A percentile compares a stretch with the other conserved stretches of the same genome.
Evolutionary conservation across 1,284 basidiomycete species (phyloP).

Genomic region (Cutaneotrichosporon cavernicola): DNA sequence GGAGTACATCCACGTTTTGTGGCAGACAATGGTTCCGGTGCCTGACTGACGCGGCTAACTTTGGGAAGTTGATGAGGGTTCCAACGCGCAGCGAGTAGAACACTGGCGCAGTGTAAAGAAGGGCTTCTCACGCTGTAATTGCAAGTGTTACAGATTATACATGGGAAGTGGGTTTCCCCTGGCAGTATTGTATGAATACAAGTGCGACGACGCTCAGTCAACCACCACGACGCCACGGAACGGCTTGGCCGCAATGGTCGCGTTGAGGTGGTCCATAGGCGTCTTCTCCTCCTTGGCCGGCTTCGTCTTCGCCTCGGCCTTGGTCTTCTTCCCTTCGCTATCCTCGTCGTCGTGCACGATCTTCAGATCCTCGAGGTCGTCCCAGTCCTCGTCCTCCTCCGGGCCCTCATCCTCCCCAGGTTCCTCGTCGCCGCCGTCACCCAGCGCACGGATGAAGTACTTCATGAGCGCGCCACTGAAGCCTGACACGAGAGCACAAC

Average conservation of each 20-base stretch:
- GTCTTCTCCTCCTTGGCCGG: conserved; percentile 27
- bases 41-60: neutral
- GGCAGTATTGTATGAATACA: too few species aligned
- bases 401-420: conserved; percentile 30
- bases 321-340: neutral
- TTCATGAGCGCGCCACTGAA: conserved; percentile 68
- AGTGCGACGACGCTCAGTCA: conserved; percentile 25
- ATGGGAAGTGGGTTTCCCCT: too few species aligned
- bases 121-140: too few species aligned
- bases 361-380: conserved; percentile 23
- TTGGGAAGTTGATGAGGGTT: neutral
- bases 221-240: conserved; percentile 51
- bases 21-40: neutral
- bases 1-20: neutral
- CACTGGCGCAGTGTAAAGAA: too few species aligned
- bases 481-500: conserved; percentile 66
- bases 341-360: neutral
- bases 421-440: conserved; percentile 47
- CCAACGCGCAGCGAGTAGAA: too few species aligned
- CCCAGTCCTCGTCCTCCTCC: conserved; percentile 40
- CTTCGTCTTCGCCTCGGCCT: conserved; percentile 6
- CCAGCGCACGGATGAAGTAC: conserved; percentile 60
- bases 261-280: conserved; percentile 59
- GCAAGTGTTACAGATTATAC: too few species aligned
- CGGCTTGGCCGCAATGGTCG: conserved; percentile 58